Base-by-base conservation (phyloP, 2,329 filamentous ascomycete genomes). In the Geosmithia flava region DNA sequence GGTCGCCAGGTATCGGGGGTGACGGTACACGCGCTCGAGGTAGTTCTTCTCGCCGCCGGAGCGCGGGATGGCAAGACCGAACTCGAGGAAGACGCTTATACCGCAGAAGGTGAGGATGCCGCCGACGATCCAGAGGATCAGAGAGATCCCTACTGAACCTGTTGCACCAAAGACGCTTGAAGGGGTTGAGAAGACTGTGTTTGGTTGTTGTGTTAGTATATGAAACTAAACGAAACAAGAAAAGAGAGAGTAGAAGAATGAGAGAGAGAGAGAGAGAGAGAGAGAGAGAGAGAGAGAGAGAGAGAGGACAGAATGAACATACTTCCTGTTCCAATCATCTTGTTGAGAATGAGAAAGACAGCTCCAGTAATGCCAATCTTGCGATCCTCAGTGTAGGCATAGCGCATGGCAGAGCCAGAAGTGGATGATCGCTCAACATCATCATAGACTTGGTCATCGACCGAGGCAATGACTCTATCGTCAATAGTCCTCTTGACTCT, bases 31-130 rank as follows among this genome's bases (percentile, higher is more conserved):
- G n/a, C 74, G 68, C 55, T 83, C 79, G 15, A 83, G 73, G 56
- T 83, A 83, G 58, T 81, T 79, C 67, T 83, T 83, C 53, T 82
- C 78, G 19, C 80, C 80, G 15, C 80, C 79, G 15, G 75, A 80
- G 37, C 74, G 68, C 2, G 79, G 79, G 37, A 81, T 80, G 3
- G 75, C 76, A 3, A 78, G 68, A 20, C 78, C 79, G 53, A 81
- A 81, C 55, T 82, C 80, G 45, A 83, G 70, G 58, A 76, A 82
- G 4, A 83, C 76, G 48, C 72, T 74, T 13, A 82, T 66, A 20
- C 78, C 78, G 52, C 68, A 72, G 54, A 78, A 77, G 2, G 78
- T 75, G 20, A 82, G 64, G 45, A 80, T 61, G 27, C 70, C 71
- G 17, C 70, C 69, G 5, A 61, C 54, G 2, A 61, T 45, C 61